Evolutionary conservation across 768 basidiomycete species (phyloP).

Genomic region (Crepidotus variabilis): DNA sequence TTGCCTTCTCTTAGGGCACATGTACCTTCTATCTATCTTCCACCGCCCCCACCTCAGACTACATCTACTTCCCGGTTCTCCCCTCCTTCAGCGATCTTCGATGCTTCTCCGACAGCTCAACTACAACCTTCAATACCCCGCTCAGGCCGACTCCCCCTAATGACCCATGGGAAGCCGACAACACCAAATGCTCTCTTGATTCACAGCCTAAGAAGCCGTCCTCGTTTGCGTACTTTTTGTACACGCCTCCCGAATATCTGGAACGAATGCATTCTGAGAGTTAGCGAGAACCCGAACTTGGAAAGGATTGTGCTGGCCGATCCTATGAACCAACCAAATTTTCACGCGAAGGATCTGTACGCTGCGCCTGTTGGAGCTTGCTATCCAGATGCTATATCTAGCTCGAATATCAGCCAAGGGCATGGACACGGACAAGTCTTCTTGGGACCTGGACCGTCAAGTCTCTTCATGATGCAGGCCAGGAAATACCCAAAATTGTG

Average conservation of each 20-base stretch:
- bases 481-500: constrained; percentile 45
- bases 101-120: constrained; percentile 6
- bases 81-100: neutral
- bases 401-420: neutral
- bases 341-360: constrained; percentile 11
- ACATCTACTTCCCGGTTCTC: neutral
- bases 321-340: constrained; percentile 9
- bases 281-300: constrained; percentile 45
- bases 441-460: constrained; percentile 38
- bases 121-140: neutral
- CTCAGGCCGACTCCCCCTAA: neutral
- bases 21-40: constrained; percentile 10
- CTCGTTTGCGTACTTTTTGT: constrained; percentile 42
- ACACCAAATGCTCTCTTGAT: constrained; percentile 32
- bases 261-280: constrained; percentile 49
- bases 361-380: constrained; percentile 10
- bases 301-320: constrained; percentile 39
- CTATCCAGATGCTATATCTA: neutral
- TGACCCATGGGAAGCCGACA: neutral
- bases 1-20: constrained; percentile 12
- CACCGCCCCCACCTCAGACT: constrained; percentile 2
- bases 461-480: constrained; percentile 57
- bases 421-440: neutral
- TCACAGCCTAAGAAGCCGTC: constrained; percentile 34
- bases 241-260: constrained; percentile 57